Conservation (phyloP, 2,329 filamentous ascomycete genomes). For the Ophiocordyceps unilateralis region DNA sequence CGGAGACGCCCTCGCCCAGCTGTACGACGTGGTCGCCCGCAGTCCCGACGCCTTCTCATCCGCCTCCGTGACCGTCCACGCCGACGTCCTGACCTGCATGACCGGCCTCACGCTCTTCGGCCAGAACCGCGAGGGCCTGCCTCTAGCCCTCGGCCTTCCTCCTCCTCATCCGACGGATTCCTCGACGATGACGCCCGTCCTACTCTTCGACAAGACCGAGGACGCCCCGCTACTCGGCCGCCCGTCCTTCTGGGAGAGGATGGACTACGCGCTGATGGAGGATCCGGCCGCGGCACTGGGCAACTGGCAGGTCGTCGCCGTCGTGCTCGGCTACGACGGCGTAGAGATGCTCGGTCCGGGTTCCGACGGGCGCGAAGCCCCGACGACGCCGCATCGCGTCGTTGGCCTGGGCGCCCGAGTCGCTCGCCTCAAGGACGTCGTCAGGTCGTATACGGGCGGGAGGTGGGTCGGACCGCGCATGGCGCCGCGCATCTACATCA, state of each 20-base stretch:
- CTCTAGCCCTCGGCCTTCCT: conserved; percentile 13
- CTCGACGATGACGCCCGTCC: conserved; percentile 9
- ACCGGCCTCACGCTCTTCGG: conserved; percentile 52
- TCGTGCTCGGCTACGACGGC: conserved; percentile 40
- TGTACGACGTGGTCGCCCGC: conserved; percentile 20
- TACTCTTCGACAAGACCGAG: conserved; percentile 47
- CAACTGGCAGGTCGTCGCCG: conserved; percentile 37
- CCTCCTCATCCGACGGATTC: not conserved
- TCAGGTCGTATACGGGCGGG: conserved; percentile 33
- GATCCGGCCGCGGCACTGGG: conserved; percentile 28
- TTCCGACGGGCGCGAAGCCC: conserved; percentile 6
- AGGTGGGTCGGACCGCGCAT: conserved; percentile 50
- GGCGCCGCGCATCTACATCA: conserved; percentile 34
- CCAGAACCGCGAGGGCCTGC: conserved; percentile 23
- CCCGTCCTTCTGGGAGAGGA: conserved; percentile 41
- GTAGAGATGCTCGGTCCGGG: conserved; percentile 39
- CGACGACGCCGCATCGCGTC: conserved; percentile 9
- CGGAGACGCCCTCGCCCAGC: conserved; percentile 52
- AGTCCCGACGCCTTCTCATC: conserved; percentile 5
- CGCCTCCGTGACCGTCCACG: conserved; percentile 31
- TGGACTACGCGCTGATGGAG: conserved; percentile 46
- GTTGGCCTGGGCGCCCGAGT: conserved; percentile 28
- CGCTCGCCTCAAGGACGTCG: conserved; percentile 18
- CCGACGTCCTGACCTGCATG: conserved; percentile 53
- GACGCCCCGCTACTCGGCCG: conserved; percentile 23